A percentile compares a stretch with the other conserved stretches of the same genome.
phyloP scores from a whole-genome alignment of 495 filamentous ascomycete species.

The Penicillium verhagenii region DNA sequence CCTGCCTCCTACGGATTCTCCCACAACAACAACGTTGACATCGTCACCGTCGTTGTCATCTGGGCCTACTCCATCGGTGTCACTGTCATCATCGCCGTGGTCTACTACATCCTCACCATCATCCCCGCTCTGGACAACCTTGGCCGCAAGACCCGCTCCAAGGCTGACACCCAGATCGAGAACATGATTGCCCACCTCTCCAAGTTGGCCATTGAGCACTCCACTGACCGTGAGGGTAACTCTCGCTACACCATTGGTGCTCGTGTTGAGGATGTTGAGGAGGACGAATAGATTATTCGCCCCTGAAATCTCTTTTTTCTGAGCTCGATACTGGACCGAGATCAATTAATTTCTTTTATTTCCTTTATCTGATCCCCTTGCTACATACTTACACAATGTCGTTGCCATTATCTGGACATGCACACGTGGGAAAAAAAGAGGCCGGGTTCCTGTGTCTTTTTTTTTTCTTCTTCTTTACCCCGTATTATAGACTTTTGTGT shows the following conservation, averaged over 20 bases:
- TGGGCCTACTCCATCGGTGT: conserved; percentile 79
- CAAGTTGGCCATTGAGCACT: conserved; percentile 74
- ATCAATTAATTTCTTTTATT: conserved; percentile 31
- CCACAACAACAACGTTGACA: conserved; percentile 60
- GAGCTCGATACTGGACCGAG: conserved; percentile 35
- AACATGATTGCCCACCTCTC: conserved; percentile 73
- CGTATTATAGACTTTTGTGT: conserved; percentile 50
- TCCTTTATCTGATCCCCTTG: conserved; percentile 20
- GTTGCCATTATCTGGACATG: conserved; percentile 31
- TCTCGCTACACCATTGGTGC: conserved; percentile 60
- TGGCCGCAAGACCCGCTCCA: conserved; percentile 73
- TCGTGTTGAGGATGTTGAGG: conserved; percentile 64
- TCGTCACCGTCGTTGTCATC: conserved; percentile 76
- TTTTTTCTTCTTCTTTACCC: conserved; percentile 27
- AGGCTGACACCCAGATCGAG: conserved; percentile 74
- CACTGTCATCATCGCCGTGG: conserved; percentile 73
- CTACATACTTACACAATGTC: conserved; percentile 26
- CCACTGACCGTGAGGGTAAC: conserved; percentile 54
- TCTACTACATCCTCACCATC: conserved; percentile 72
- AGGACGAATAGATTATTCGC: conserved; percentile 57
- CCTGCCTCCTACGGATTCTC: conserved; percentile 44
- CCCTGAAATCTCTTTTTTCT: conserved; percentile 12
- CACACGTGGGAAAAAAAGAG: conserved; percentile 29
- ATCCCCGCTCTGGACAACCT: conserved; percentile 71
- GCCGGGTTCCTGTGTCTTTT: conserved; percentile 15